These are phyloP conservation scores for Kluyveromyces wickerhamii DNA, from an alignment of 805 yeast species.

Conservation along the genomic window DNA sequence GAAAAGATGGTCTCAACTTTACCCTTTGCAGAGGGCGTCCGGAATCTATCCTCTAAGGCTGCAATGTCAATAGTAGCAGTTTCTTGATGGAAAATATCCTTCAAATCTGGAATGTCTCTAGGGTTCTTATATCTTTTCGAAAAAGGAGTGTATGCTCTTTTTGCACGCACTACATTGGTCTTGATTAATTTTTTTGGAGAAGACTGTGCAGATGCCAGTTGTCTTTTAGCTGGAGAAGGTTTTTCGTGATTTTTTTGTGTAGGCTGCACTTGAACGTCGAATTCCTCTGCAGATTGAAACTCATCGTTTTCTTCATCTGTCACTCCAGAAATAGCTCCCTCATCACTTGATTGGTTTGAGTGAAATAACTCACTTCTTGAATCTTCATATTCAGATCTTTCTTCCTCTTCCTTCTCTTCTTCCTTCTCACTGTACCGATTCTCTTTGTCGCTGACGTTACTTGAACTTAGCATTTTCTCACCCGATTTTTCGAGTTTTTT, in stretches of 20 bases:
- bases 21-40: constrained; percentile 34
- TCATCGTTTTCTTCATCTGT: constrained; percentile 7
- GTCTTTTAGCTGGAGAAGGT: constrained; percentile 5
- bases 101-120: constrained; percentile 25
- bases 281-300: constrained; percentile 4
- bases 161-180: constrained; percentile 26
- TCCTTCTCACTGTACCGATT: constrained; percentile 3
- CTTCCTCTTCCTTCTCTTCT: constrained; percentile 8
- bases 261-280: constrained; percentile 1
- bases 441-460: constrained; percentile 4
- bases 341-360: background rate
- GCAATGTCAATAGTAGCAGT: constrained; percentile 16
- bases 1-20: constrained; percentile 30
- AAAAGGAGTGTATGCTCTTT: constrained; percentile 25
- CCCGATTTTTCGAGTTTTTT: constrained; percentile 1
- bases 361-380: background rate
- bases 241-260: constrained; percentile 4
- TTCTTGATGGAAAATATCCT: constrained; percentile 21
- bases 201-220: constrained; percentile 7
- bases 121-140: constrained; percentile 20
- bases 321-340: constrained; percentile 6
- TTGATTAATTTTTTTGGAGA: constrained; percentile 24
- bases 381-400: constrained; percentile 3
- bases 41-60: constrained; percentile 23
- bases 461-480: constrained; percentile 1